Conservation (phyloP, 768 basidiomycete species). For the Boletus pseudopeckii region DNA sequence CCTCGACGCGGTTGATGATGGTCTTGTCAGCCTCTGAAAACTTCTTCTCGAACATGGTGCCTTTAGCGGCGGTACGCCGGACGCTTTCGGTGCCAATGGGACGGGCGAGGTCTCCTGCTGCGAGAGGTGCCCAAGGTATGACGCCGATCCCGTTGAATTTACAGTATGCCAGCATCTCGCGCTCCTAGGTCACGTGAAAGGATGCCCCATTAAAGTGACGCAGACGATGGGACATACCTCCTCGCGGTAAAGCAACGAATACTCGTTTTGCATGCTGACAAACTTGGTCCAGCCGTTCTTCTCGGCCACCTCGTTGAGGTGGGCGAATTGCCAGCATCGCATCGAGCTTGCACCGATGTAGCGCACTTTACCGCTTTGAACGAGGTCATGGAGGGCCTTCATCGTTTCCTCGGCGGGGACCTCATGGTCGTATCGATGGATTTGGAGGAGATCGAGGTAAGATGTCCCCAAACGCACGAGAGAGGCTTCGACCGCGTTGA, state of each 20-base stretch:
- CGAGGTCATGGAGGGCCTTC: constrained; percentile 50
- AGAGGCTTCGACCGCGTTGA: constrained; percentile 37
- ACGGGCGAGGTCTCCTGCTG: constrained; percentile 37
- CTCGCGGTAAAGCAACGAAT: constrained; percentile 53
- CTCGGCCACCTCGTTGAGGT: constrained; percentile 43
- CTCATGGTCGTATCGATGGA: constrained; percentile 39
- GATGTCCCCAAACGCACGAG: constrained; percentile 35
- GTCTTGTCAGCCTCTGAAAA: constrained; percentile 28
- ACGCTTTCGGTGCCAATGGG: constrained; percentile 30
- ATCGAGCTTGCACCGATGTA: constrained; percentile 51
- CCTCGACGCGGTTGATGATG: constrained; percentile 41
- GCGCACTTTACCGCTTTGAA: constrained; percentile 45
- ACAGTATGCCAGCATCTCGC: constrained; percentile 46
- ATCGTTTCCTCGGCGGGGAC: constrained; percentile 45
- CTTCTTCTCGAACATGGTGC: constrained; percentile 24
- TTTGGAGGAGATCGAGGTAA: constrained; percentile 42
- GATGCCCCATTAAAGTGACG: too few relatives aligned
- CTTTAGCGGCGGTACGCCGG: constrained; percentile 14
- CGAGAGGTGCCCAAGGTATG: constrained; percentile 50
- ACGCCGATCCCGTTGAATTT: constrained; percentile 48
- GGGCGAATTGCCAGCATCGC: constrained; percentile 44
- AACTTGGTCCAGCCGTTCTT: constrained; percentile 50
- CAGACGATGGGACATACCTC: constrained; percentile 32
- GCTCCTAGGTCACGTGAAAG: constrained; percentile 31
- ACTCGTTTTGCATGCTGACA: constrained; percentile 53